Base-by-base conservation (phyloP, 225 moss, liverwort and hornwort species). In the Marchantia polymorpha region DNA sequence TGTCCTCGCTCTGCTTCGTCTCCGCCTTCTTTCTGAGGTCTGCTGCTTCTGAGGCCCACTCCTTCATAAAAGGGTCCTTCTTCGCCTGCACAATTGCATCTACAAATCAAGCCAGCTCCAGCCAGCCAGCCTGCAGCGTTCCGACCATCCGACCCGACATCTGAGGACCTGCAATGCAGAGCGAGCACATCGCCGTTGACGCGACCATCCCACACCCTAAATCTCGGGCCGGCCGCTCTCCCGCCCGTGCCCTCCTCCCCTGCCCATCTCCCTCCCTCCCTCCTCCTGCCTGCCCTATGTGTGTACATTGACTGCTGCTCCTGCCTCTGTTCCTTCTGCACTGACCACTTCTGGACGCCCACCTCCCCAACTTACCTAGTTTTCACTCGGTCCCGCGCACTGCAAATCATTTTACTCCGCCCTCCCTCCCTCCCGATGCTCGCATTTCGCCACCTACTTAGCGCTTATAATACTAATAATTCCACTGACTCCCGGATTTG, bases 131-230 rank as follows among this genome's bases (percentile, higher is more conserved):
- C 29, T 27, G 78, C 52, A 66, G 68, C 69, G 54, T 78, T 69
- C 78, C 78, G 78, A 78, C 78, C 78, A 39, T 78, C 78, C 78
- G 78, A 78, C 78, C 78, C 78, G 78, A 78, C 78, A 78, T 78
- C 78, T 67, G 67, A 51, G 78, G 78, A 69, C 52, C 55, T 29
- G 56, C 68, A 17, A n/a, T 20, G 49, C 73, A 73, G 52, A 53
- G n/a, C 26, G 49, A 53, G 19, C 72, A 73, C 52, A 16, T 53
- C 73, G 52, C 53, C 73, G 52, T 73, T 73, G 73, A 73, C 73
- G 52, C 73, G 73, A 54, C 70, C 64, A 64, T 26, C n/a, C 74
- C 52, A 0, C 74, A 76, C 75, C 75, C 75, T 76, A 76, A 76
- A 76, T 76, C 75, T 60, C 75, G 75, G 75, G 75, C 75, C 75